These are phyloP conservation scores for Patellifolia procumbens DNA, from an alignment of 179 eudicot species.

Conservation along the genomic window DNA sequence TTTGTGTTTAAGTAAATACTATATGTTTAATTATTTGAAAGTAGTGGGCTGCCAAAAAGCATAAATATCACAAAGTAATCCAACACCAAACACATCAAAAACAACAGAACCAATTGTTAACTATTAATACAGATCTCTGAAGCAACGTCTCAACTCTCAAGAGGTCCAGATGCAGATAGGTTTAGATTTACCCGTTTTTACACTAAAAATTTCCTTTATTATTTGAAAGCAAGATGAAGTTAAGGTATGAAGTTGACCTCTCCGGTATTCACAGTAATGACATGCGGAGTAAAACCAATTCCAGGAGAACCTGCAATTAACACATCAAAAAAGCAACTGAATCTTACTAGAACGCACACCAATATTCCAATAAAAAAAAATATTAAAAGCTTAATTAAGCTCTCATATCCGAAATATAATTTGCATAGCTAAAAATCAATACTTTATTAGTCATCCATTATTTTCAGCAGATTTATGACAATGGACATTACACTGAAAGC, in stretches of 20 bases:
- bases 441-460: too few relatives aligned
- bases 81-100: not conserved
- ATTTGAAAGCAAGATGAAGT: not conserved
- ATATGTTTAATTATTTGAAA: not conserved
- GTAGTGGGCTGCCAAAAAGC: not conserved
- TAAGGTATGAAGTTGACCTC: slow-evolving; percentile 49
- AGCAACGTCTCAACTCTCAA: not conserved
- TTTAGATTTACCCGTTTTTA: not conserved
- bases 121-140: not conserved
- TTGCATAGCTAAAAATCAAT: not conserved
- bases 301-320: slow-evolving; percentile 68
- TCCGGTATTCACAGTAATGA: slow-evolving; percentile 73
- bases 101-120: not conserved
- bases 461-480: too few relatives aligned
- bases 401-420: not conserved
- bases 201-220: not conserved
- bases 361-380: not conserved
- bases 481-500: too few relatives aligned
- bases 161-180: not conserved
- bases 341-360: not conserved
- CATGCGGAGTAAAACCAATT: slow-evolving; percentile 76
- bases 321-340: slow-evolving; percentile 13
- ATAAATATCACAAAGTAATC: not conserved
- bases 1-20: not conserved
- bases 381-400: not conserved